phyloP scores from a whole-genome alignment of 2,329 filamentous ascomycete genomes.

The Colletotrichum truncatum region DNA sequence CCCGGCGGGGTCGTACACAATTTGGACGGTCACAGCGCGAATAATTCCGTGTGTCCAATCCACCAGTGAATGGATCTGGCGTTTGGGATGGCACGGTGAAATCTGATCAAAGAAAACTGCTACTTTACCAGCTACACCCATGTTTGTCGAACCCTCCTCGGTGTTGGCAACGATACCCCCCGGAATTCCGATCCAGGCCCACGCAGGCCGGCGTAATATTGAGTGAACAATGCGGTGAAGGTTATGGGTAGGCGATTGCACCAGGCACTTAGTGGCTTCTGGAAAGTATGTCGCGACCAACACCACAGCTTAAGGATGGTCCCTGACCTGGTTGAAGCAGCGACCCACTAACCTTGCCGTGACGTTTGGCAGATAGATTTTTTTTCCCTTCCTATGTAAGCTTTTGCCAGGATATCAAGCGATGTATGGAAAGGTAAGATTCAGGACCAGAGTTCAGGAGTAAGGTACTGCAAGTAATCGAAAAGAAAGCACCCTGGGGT shows the following conservation, averaged over 20 bases:
- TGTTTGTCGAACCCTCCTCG: background rate
- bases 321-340: too few relatives aligned
- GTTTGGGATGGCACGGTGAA: background rate
- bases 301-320: background rate
- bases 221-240: background rate
- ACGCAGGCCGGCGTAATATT: background rate
- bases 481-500: too few relatives aligned
- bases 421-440: too few relatives aligned
- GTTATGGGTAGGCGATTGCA: background rate
- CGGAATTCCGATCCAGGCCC: constrained; percentile 1
- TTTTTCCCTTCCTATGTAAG: too few relatives aligned
- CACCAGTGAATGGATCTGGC: constrained; percentile 1
- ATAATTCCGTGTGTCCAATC: background rate
- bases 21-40: background rate
- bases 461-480: too few relatives aligned
- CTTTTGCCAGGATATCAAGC: too few relatives aligned
- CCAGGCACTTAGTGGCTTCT: background rate
- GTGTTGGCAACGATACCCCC: constrained; percentile 20
- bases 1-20: background rate
- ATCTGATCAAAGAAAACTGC: background rate
- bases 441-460: too few relatives aligned
- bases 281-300: background rate
- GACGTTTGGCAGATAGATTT: too few relatives aligned
- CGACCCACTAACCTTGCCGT: too few relatives aligned
- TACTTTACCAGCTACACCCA: background rate